Percentiles rank a stretch among this genome's conserved stretches.
These are phyloP conservation scores for Perkinsela sp. DNA, from an alignment of 208 protist species.

Conservation along the genomic window DNA sequence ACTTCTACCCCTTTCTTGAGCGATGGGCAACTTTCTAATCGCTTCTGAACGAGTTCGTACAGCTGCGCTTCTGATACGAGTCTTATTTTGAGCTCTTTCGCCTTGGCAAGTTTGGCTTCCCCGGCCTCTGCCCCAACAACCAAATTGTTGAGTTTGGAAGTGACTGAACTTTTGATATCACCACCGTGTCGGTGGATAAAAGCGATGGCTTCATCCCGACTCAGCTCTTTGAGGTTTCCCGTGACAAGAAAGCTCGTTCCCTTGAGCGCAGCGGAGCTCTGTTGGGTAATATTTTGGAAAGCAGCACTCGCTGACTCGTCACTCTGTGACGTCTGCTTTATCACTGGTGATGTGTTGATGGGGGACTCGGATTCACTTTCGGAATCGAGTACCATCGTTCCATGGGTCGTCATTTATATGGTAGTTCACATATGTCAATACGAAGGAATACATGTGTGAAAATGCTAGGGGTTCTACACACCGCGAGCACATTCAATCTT, in stretches of 20 bases:
- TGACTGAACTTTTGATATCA: slow-evolving; percentile 9
- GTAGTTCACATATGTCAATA: no score
- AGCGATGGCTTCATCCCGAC: slow-evolving; percentile 13
- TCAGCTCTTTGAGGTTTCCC: slow-evolving; percentile 28
- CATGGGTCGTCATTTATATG: no score
- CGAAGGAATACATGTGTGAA: no score
- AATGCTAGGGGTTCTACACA: no score
- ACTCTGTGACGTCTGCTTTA: no score
- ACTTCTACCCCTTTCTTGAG: slow-evolving; percentile 3
- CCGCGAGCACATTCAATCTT: no score
- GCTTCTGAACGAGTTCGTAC: slow-evolving; percentile 5
- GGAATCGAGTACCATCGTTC: no score
- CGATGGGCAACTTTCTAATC: slow-evolving; percentile 1
- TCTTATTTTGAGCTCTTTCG: slow-evolving; percentile 7
- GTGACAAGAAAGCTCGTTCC: slow-evolving; percentile 27
- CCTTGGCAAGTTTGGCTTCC: slow-evolving; percentile 12
- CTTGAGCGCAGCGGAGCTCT: slow-evolving; percentile 10
- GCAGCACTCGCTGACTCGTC: neutral
- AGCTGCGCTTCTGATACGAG: slow-evolving; percentile 6
- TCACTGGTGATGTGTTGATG: no score
- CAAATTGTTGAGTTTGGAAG: slow-evolving; percentile 12
- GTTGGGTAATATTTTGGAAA: neutral
- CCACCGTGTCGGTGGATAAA: slow-evolving; percentile 25
- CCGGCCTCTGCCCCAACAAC: slow-evolving; percentile 22
- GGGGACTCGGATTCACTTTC: no score